These are phyloP conservation scores for Linderniella brevidens DNA, from an alignment of 257 asterid genomes.

Conservation along the genomic window DNA sequence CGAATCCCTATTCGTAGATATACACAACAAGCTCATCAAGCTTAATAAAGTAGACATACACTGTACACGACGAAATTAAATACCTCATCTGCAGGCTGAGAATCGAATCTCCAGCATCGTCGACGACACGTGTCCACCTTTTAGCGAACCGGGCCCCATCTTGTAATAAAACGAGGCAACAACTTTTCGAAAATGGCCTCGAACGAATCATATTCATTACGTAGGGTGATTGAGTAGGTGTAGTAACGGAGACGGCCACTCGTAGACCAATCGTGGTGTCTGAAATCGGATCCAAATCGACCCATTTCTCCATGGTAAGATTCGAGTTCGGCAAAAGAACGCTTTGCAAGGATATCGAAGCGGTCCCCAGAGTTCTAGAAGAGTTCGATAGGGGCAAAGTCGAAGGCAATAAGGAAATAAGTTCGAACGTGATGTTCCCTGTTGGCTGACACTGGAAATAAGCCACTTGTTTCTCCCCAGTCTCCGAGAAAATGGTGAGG, in stretches of 20 bases:
- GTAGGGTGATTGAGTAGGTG: constrained; percentile 48
- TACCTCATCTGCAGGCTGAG: constrained; percentile 75
- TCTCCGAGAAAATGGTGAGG: constrained; percentile 58
- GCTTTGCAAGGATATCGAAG: constrained; percentile 42
- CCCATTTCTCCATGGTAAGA: constrained; percentile 72
- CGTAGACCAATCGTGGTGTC: constrained; percentile 35
- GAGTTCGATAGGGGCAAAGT: constrained; percentile 23
- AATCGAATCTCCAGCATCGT: constrained; percentile 51
- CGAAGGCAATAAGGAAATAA: constrained; percentile 27
- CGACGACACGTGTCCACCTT: constrained; percentile 35
- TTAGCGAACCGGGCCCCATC: constrained; percentile 30
- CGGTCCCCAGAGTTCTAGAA: constrained; percentile 38
- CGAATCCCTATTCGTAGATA: constrained; percentile 27
- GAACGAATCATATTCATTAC: constrained; percentile 40
- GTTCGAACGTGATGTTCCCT: constrained; percentile 56
- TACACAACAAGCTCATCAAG: background rate
- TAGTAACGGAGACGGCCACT: constrained; percentile 70
- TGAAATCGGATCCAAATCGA: constrained; percentile 55
- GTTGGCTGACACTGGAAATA: constrained; percentile 71
- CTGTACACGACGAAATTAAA: constrained; percentile 3
- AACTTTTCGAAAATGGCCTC: constrained; percentile 33
- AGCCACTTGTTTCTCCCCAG: constrained; percentile 76
- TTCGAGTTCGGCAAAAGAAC: constrained; percentile 26
- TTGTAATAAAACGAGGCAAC: constrained; percentile 56
- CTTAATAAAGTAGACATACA: constrained; percentile 1